Base-by-base conservation (phyloP, 1,284 basidiomycete species). In the Cryptococcus depauperatus region DNA sequence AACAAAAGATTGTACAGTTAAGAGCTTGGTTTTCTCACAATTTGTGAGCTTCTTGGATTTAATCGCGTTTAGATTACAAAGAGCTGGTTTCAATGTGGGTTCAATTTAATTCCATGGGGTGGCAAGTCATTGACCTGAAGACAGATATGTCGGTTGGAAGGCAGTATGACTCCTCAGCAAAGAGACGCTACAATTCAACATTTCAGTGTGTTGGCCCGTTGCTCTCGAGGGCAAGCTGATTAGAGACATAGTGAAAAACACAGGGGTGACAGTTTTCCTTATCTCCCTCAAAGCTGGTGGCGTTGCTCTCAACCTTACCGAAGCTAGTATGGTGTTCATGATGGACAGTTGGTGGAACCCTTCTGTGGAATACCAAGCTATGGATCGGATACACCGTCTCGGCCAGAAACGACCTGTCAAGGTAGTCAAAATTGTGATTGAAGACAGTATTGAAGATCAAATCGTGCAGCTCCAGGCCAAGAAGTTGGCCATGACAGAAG, bases 111-210 rank as follows among this genome's bases (percentile, higher is more conserved):
- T 16, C 4, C 10, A 14, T 4, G 25, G n/a, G n/a, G n/a, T n/a
- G n/a, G n/a, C 13, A 25, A n/a, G 23, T 33, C 41, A 27, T 41
- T 19, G 19, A 11, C 13, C 23, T 27, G 13, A 3, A 25, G 7
- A 9, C 62, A 92, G 82, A 81, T 95, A 46, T 97, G 91, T 64
- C 84, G 95, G 32, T 74, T 98, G 37, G 90, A 97, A 69, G 95
- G 95, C 42, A 89, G 86, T 18, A 98, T 99, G 93, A 85, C 84
- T 18, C 93, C 93, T 14, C 86, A 93, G 64, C 91, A 92, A 45
- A 80, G 93, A 55, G 88, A 97, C 70, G 84, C 87, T 21, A 95
- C 91, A 6, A 93, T 95, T 64, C 82, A 91, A 68, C 80, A 95
- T 67, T 95, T 95, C 69, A 93, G 87, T 89, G 62, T 40, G 82